Conservation (phyloP, 768 basidiomycete species). For the Agaricus blazei region DNA sequence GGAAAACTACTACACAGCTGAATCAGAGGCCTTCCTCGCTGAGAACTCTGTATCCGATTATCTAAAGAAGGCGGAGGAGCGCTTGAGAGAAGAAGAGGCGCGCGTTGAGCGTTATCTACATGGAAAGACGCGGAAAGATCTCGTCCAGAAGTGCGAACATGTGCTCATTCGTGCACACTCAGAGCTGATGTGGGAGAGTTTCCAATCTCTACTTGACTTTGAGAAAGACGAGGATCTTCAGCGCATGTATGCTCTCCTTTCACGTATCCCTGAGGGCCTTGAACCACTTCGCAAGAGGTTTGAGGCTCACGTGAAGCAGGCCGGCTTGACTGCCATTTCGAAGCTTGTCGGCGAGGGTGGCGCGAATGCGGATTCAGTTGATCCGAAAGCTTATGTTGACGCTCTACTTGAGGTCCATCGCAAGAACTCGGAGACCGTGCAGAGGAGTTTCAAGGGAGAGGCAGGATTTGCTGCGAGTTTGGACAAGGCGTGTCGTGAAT, state of each 20-base stretch:
- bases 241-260: conserved; percentile 92
- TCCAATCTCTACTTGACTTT: conserved; percentile 88
- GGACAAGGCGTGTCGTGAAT: conserved; percentile 96
- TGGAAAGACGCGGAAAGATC: conserved; percentile 82
- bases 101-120: conserved; percentile 95
- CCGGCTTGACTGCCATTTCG: conserved; percentile 79
- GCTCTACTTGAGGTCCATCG: conserved; percentile 88
- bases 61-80: conserved; percentile 92
- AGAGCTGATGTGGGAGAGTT: conserved; percentile 91
- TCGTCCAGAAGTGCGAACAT: conserved; percentile 85
- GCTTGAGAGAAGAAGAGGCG: conserved; percentile 92
- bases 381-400: conserved; percentile 96
- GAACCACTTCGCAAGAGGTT: conserved; percentile 93
- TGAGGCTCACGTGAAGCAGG: conserved; percentile 92
- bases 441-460: conserved; percentile 89
- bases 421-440: conserved; percentile 92
- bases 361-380: conserved; percentile 61
- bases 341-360: conserved; percentile 68
- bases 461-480: conserved; percentile 93
- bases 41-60: conserved; percentile 95
- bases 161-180: conserved; percentile 90
- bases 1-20: conserved; percentile 88
- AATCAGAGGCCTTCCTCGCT: conserved; percentile 89
- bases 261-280: conserved; percentile 90
- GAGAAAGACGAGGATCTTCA: conserved; percentile 96